Evolutionary conservation across 352 stramenopile genomes (phyloP), one percentile per base, ranked within the genome.

Genomic region (Paralagenidium karlingii): DNA sequence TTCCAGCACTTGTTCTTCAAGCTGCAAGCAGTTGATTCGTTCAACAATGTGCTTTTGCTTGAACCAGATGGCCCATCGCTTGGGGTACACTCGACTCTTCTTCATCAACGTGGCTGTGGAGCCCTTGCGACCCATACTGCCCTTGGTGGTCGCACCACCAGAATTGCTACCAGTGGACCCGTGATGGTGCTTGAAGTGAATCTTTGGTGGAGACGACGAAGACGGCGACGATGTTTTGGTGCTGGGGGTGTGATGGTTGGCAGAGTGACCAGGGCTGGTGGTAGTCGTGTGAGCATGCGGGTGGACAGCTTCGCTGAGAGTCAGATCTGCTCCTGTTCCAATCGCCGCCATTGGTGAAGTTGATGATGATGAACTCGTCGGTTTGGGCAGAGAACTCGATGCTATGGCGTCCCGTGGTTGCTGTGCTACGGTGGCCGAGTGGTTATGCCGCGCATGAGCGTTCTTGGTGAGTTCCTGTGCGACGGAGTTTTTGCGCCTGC

Each of bases 11-110:
- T 68, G 46, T 13, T 85, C 68, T 50, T 85, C 71, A 16, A 82
- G 54, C 27, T 82, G 68, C 3, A 85, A 37, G 34, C 63, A 82
- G 2, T 55, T 67, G 28, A 82, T 50, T 46, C 80, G 81, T n/a
- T 85, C 71, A 38, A 85, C 53, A 15, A 81, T 48, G 11, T 63
- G 53, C 19, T 60, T 55, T 4, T 53, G 51, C 25, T 52, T 58
- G 6, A 68, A 40, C 68, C 66, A 82, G 22, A 62, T 61, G 1
- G 52, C 45, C 68, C 68, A 85, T 16, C 78, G 79, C 16, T 63
- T 61, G 55, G 77, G 71, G 38, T 85, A 85, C 11, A 27, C 26
- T 12, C 40, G 51, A n/a, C n/a, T n/a, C n/a, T n/a, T n/a, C n/a
- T n/a, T n/a, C n/a, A n/a, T n/a, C n/a, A n/a, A n/a, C n/a, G 51